Conservation (phyloP, 2,329 filamentous ascomycete genomes). For the Aspergillus novofumigatus region DNA sequence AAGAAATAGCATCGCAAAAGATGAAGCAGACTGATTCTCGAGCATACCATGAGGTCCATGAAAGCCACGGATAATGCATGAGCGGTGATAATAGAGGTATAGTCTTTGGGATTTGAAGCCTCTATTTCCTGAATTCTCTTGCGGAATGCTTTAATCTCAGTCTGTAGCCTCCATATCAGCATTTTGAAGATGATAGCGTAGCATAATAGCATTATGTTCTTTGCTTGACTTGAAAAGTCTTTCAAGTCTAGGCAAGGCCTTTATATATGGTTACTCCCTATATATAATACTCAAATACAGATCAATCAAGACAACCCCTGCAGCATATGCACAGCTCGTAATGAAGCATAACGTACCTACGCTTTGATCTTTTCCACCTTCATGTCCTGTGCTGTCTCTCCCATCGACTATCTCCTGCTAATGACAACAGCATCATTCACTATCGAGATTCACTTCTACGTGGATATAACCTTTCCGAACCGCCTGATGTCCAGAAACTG, state of each 20-base stretch:
- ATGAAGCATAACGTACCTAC: background rate
- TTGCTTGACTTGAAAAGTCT: background rate
- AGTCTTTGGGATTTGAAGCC: background rate
- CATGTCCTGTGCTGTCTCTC: background rate
- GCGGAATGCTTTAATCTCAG: background rate
- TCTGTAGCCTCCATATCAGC: no score
- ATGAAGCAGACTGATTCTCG: no score
- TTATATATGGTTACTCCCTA: background rate
- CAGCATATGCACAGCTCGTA: background rate
- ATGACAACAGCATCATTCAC: no score
- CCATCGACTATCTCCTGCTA: no score
- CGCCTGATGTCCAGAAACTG: background rate
- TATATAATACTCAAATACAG: background rate
- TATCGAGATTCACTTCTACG: background rate
- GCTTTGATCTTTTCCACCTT: background rate
- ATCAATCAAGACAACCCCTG: no score
- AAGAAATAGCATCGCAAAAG: no score
- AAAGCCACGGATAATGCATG: no score
- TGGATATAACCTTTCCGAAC: background rate
- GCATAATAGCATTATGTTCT: background rate
- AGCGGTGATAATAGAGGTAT: no score
- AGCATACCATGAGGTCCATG: no score
- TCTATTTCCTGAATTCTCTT: background rate
- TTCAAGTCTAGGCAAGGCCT: background rate
- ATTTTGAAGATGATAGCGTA: no score